Evolutionary conservation across 345 rosid genomes (phyloP), one percentile per base, ranked within the genome.

Genomic region (Salix koriyanagi): DNA sequence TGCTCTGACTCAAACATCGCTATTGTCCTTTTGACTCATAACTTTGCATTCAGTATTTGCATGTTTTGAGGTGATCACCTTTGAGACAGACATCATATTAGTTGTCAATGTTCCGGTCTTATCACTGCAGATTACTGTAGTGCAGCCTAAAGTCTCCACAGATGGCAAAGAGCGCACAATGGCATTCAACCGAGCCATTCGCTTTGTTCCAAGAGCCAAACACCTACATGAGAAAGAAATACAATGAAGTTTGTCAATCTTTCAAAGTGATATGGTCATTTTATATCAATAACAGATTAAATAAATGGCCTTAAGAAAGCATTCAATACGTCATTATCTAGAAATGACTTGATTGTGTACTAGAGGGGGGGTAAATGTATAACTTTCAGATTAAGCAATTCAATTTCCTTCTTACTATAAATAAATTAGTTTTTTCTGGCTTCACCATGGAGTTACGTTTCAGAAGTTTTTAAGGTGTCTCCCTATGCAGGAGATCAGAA

Each of bases 81-180:
- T 96, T 54, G 97, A 84, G 79, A 93, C 97, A 36, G 99, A 96
- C 98, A 96, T 96, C 99, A 96, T 96, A 76, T 92, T 96, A 75
- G 99, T 96, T 25, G 99, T 96, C 84, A 96, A 86, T 77, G 98
- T 96, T 81, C 99, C 99, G 67, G 99, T 96, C 85, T 96, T 96
- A 83, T 96, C 99, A 75, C 97, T 93, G 87, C 99, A 96, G 79
- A 96, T 96, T 76, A 96, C 99, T 69, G 99, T 93, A 68, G 99
- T 96, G 87, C 99, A 96, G 70, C 98, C 98, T 78, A 93, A 87
- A 54, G 99, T 96, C 87, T 96, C 99, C 23, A 93, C 99, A 25
- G 99, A 96, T 75, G 99, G 98, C 91, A 96, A 90, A 72, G 98
- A 92, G 61, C 98, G 90, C 62, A 96, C 99, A 83, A 96, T 92